Evolutionary conservation across 2,329 filamentous ascomycete species (phyloP), one percentile per base, ranked within the genome.

Genomic region (Colletotrichum sp.): DNA sequence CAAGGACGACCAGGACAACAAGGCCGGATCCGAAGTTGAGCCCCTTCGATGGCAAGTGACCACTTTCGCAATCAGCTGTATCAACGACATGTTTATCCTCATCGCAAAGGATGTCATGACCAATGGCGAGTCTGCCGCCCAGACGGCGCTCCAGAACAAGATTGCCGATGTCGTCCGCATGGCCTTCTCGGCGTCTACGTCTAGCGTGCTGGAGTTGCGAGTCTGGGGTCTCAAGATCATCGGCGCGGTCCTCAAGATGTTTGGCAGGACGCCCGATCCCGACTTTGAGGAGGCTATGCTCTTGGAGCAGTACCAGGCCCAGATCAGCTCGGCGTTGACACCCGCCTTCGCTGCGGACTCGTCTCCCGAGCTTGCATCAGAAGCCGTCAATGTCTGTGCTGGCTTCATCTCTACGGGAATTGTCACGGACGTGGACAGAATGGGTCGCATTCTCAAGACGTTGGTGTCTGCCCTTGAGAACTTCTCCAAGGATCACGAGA

Each of bases 231-330:
- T 99, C 78, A 96, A 96, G 83, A 98, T 99, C 71, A 96, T 99
- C 71, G 96, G 98, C 76, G 95, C 96, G 73, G 92, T 99, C 12
- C 88, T 99, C 67, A 98, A 96, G 88, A 95, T 98, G 89, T 99
- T 99, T 86, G 97, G 97, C 70, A 96, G 96, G 82, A 96, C 95
- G 2, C 95, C 96, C 3, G 97, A 99, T 85, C 98, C 97, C 0
- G 97, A 99, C 83, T 99, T 99, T 82, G 92, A 96, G n/a, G 97
- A 99, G 85, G 97, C 95, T 1, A 98, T 98, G 85, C 89, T 99
- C 18, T 90, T 99, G 6, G 98, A 99, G 84, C 97, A 99, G 84
- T 99, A 99, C 81, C 98, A 99, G 85, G 97, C 97, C 7, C 97
- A 99, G 82, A 99, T 99, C 82, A 96, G 96, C 80, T 99, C 97